These are phyloP conservation scores for Paramecium bursaria DNA, from an alignment of 73 alveolate species.

Conservation along the genomic window DNA sequence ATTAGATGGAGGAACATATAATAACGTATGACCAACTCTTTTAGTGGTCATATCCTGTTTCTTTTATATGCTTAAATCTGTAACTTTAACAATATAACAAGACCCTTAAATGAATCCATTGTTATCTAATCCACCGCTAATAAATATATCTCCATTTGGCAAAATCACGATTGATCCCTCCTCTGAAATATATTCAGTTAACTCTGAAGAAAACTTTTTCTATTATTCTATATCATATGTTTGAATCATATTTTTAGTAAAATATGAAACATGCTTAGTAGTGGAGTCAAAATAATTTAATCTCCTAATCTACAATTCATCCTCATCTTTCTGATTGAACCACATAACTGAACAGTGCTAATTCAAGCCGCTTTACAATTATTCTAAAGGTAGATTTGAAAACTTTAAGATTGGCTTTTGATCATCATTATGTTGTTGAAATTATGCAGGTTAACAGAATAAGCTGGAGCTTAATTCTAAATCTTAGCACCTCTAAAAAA, in stretches of 20 bases:
- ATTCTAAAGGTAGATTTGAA: constrained; percentile 12
- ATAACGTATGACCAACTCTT: constrained; percentile 47
- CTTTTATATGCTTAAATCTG: not conserved
- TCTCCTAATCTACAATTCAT: not conserved
- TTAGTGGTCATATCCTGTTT: constrained; percentile 9
- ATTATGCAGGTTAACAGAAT: not conserved
- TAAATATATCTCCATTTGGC: constrained; percentile 41
- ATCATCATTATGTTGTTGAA: constrained; percentile 3
- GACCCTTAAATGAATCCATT: constrained; percentile 6
- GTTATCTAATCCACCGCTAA: constrained; percentile 12
- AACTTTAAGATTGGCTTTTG: constrained; percentile 32
- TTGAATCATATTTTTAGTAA: not conserved
- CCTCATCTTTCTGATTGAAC: constrained; percentile 22
- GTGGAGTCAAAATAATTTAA: not conserved
- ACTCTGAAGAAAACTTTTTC: not conserved
- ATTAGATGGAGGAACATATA: constrained; percentile 5
- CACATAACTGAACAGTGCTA: constrained; percentile 25
- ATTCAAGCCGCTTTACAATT: constrained; percentile 17
- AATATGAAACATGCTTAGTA: constrained; percentile 11
- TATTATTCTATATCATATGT: constrained; percentile 5
- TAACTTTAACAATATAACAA: not conserved
- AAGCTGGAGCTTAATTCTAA: not conserved
- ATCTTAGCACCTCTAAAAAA: constrained; percentile 1
- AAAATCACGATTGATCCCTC: not conserved
- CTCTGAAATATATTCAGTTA: constrained; percentile 12